phyloP scores from a whole-genome alignment of 768 basidiomycete species.

The Clitopilus passeckerianus region DNA sequence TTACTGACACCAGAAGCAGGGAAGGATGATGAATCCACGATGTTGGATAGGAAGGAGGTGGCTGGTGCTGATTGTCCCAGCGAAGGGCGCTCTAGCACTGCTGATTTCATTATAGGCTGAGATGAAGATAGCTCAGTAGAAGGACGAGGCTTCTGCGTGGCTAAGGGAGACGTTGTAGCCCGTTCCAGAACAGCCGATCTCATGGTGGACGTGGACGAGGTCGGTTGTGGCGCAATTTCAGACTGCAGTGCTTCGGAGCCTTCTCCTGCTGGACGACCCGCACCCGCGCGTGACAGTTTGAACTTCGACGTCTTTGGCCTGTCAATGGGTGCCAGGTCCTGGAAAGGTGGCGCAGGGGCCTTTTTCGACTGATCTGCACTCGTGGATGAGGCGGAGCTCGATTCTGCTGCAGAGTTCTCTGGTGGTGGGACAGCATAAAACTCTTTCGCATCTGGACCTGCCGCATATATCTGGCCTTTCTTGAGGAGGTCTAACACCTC shows the following conservation, averaged over 20 bases:
- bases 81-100: neutral
- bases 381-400: neutral
- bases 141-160: neutral
- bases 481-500: constrained; percentile 48
- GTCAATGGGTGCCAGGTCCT: constrained; percentile 22
- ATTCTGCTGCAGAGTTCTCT: neutral
- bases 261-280: constrained; percentile 12
- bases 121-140: neutral
- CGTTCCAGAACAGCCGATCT: constrained; percentile 6
- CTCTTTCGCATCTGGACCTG: constrained; percentile 40
- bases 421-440: constrained; percentile 16
- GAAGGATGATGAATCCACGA: constrained; percentile 35
- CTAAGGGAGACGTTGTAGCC: neutral
- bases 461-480: constrained; percentile 48
- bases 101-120: neutral
- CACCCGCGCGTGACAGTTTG: constrained; percentile 33
- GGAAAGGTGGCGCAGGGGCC: neutral
- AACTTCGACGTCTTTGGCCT: constrained; percentile 44
- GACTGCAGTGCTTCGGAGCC: neutral
- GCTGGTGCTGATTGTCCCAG: constrained; percentile 4
- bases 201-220: constrained; percentile 1
- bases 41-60: constrained; percentile 21
- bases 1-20: constrained; percentile 14
- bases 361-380: neutral
- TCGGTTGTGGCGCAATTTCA: neutral